A percentile compares a stretch with the other conserved stretches of the same genome.
Evolutionary conservation across 495 filamentous ascomycete genomes (phyloP).

Genomic region (Darksidea phi): DNA sequence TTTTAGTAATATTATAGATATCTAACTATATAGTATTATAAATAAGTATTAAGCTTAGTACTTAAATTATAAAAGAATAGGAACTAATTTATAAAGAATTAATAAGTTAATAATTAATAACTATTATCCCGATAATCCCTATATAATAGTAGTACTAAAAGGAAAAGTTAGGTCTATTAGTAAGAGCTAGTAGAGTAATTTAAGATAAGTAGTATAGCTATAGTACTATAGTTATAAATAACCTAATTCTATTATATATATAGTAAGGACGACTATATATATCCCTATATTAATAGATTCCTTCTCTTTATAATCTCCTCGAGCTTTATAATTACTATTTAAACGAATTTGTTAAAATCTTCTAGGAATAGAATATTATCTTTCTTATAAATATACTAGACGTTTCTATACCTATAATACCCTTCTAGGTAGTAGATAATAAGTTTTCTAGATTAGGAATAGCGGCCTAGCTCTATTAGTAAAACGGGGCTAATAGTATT

Average conservation of each 20-base stretch:
- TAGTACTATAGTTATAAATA: not conserved
- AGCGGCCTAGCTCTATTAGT: slow-evolving; percentile 11
- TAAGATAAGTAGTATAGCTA: slow-evolving; percentile 8
- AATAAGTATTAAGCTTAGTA: slow-evolving; percentile 8
- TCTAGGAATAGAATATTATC: slow-evolving; percentile 13
- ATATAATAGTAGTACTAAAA: slow-evolving; percentile 3
- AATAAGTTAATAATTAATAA: slow-evolving; percentile 8
- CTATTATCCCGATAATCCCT: slow-evolving; percentile 1
- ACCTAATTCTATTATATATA: slow-evolving; percentile 8
- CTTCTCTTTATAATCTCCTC: slow-evolving; percentile 15
- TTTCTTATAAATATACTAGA: slow-evolving; percentile 9
- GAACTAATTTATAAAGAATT: slow-evolving; percentile 11
- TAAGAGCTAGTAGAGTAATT: no score
- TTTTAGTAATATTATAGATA: slow-evolving; percentile 7
- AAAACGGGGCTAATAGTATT: slow-evolving; percentile 9
- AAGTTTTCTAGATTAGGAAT: slow-evolving; percentile 6
- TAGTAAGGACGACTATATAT: not conserved
- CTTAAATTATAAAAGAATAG: slow-evolving; percentile 8
- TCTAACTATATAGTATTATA: not conserved
- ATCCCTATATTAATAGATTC: slow-evolving; percentile 5
- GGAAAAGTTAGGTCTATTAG: not conserved
- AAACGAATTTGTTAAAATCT: slow-evolving; percentile 4
- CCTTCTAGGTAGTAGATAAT: slow-evolving; percentile 7
- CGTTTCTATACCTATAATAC: slow-evolving; percentile 9
- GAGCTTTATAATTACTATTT: slow-evolving; percentile 6